A percentile compares a stretch with the other conserved stretches of the same genome.
Conservation (phyloP, 257 asterid genomes). For the Solanum lycopersicoides region DNA sequence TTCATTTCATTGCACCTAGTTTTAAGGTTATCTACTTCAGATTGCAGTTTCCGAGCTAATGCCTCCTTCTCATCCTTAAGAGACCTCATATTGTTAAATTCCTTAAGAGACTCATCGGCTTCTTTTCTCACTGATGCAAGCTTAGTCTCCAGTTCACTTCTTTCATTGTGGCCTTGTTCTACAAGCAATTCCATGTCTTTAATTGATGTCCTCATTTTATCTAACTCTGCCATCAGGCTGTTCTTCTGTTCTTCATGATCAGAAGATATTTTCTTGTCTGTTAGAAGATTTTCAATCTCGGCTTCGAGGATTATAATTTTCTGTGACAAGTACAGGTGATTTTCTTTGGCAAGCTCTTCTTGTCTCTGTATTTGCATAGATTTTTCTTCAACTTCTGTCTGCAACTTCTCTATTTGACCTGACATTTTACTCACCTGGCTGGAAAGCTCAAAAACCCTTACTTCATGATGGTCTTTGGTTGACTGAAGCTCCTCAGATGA, state of each 20-base stretch:
- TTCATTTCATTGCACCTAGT: constrained; percentile 32
- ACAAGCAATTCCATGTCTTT: constrained; percentile 36
- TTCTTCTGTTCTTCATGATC: constrained; percentile 32
- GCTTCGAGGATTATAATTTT: constrained; percentile 44
- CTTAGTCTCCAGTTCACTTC: constrained; percentile 33
- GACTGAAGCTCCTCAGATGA: constrained; percentile 47
- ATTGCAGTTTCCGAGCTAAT: constrained; percentile 24
- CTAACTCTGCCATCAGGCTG: constrained; percentile 30
- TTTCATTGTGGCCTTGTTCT: constrained; percentile 36
- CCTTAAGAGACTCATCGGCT: constrained; percentile 30
- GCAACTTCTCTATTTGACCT: constrained; percentile 28
- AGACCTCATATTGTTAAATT: constrained; percentile 24
- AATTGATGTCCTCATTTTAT: constrained; percentile 25
- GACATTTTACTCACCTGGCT: constrained; percentile 29
- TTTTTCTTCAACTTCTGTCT: constrained; percentile 38
- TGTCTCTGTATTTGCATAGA: constrained; percentile 31
- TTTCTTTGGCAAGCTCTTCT: constrained; percentile 35
- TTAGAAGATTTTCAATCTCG: constrained; percentile 24
- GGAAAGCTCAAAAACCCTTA: constrained; percentile 38
- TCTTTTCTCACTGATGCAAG: constrained; percentile 24
- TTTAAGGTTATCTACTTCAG: constrained; percentile 39
- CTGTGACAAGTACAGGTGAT: constrained; percentile 23
- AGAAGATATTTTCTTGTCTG: constrained; percentile 22
- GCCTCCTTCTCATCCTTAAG: constrained; percentile 49
- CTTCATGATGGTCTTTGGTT: constrained; percentile 31